These are phyloP conservation scores for Phytophthora palmivora DNA, from an alignment of 352 stramenopile genomes.

Conservation along the genomic window DNA sequence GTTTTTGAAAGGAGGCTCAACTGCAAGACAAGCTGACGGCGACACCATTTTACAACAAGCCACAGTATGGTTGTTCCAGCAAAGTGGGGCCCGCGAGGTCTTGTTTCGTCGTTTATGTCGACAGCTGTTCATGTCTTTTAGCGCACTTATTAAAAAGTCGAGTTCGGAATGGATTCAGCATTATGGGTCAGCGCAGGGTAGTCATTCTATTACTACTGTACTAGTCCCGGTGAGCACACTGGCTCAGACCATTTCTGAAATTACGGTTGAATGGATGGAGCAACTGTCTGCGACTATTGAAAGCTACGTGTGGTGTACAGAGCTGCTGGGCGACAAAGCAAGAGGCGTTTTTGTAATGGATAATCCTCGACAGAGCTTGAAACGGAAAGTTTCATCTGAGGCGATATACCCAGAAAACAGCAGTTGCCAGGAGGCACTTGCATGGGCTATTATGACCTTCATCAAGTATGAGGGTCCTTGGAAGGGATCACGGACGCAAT, in stretches of 20 bases:
- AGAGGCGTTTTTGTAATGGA: constrained; percentile 23
- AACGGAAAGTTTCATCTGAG: constrained; percentile 41
- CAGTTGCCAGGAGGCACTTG: constrained; percentile 35
- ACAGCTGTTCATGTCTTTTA: constrained; percentile 59
- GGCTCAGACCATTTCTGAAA: constrained; percentile 29
- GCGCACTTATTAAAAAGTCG: constrained; percentile 42
- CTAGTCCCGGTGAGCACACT: constrained; percentile 58
- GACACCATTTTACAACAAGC: constrained; percentile 27
- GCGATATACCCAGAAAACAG: too few relatives aligned
- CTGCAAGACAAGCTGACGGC: constrained; percentile 2
- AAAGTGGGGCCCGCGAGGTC: constrained; percentile 41
- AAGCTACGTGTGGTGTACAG: constrained; percentile 60
- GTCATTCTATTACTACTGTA: constrained; percentile 34
- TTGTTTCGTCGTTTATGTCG: constrained; percentile 52
- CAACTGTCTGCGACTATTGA: constrained; percentile 69
- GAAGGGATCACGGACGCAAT: constrained; percentile 15
- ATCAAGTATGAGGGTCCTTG: constrained; percentile 39
- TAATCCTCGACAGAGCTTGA: constrained; percentile 16
- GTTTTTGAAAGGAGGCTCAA: constrained; percentile 37
- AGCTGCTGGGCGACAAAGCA: constrained; percentile 52
- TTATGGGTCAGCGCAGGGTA: constrained; percentile 35
- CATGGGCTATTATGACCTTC: constrained; percentile 48
- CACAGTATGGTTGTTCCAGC: constrained; percentile 53
- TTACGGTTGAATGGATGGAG: constrained; percentile 64
- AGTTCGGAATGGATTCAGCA: constrained; percentile 60